Percentiles rank a stretch among this genome's conserved stretches.
Evolutionary conservation across 306 rosid species (phyloP).

Genomic region (Arachis hypogaea): DNA sequence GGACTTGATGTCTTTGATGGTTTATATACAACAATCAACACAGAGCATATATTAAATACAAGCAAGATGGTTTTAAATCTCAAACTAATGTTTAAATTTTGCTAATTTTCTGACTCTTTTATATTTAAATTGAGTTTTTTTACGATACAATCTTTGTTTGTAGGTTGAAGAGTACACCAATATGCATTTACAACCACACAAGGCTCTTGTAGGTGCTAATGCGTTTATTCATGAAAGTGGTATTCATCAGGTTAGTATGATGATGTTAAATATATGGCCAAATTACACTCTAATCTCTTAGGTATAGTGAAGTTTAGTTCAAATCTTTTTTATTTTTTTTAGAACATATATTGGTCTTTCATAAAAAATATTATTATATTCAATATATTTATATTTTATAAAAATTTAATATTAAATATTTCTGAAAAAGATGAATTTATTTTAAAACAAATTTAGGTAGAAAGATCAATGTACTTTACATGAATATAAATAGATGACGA

Average conservation of each 20-base stretch:
- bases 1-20: conserved; percentile 68
- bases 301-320: too few relatives aligned
- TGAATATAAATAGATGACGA: too few relatives aligned
- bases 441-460: too few relatives aligned
- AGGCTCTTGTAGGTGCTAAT: conserved; percentile 92
- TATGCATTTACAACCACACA: conserved; percentile 84
- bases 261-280: conserved; percentile 7
- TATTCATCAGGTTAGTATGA: conserved; percentile 83
- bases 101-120: too few relatives aligned
- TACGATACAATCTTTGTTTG: conserved; percentile 6
- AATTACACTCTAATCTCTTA: too few relatives aligned
- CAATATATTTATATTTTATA: too few relatives aligned
- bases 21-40: conserved; percentile 67
- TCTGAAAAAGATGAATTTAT: too few relatives aligned
- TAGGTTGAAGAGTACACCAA: conserved; percentile 93
- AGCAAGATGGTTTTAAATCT: conserved; percentile 78
- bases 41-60: conserved; percentile 61
- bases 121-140: neutral
- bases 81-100: neutral
- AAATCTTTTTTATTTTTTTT: too few relatives aligned
- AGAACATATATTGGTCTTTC: too few relatives aligned
- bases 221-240: conserved; percentile 99
- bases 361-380: too few relatives aligned
- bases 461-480: too few relatives aligned
- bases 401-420: too few relatives aligned